phyloP scores from a whole-genome alignment of 78 protist species.

The Emiliania huxleyi region DNA sequence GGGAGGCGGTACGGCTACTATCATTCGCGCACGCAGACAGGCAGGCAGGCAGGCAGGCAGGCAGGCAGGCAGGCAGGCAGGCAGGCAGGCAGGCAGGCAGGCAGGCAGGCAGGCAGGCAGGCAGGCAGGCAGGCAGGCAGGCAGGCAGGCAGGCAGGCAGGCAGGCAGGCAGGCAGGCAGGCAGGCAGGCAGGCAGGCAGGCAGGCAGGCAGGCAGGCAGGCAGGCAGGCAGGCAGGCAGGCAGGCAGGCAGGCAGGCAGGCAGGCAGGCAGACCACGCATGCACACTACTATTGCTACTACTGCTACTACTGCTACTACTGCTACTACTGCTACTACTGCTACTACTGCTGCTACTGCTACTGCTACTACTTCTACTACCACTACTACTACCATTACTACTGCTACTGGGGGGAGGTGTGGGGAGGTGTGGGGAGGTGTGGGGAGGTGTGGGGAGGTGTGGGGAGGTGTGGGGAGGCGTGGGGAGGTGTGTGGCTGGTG shows the following conservation, averaged over 20 bases:
- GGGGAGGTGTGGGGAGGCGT: too few relatives aligned
- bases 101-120: constrained; percentile 24
- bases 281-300: background rate
- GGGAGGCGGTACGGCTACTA: too few relatives aligned
- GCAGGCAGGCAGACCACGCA: background rate
- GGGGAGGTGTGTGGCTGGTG: too few relatives aligned
- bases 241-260: background rate
- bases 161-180: background rate
- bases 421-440: too few relatives aligned
- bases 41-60: constrained; percentile 16
- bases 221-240: background rate
- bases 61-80: constrained; percentile 24
- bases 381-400: too few relatives aligned
- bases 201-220: background rate
- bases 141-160: background rate
- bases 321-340: too few relatives aligned
- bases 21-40: too few relatives aligned
- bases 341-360: too few relatives aligned
- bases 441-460: too few relatives aligned
- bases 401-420: too few relatives aligned
- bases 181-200: background rate
- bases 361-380: too few relatives aligned
- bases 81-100: constrained; percentile 24
- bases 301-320: too few relatives aligned
- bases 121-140: constrained; percentile 24